phyloP scores from a whole-genome alignment of 2,329 filamentous ascomycete species.

The Trichoderma asperellum region DNA sequence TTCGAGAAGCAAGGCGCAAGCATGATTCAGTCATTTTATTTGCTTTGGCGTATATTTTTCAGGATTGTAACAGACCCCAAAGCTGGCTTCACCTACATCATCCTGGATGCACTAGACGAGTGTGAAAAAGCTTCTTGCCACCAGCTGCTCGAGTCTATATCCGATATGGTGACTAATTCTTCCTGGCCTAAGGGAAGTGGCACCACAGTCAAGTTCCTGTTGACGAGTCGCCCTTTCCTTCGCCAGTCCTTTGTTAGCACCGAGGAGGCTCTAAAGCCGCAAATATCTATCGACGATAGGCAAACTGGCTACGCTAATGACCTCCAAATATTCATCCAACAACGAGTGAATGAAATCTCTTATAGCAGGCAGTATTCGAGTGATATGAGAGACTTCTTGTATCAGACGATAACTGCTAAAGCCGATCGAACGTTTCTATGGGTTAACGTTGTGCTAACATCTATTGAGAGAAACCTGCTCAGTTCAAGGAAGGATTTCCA shows the following conservation, averaged over 20 bases:
- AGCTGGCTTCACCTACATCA: constrained; percentile 37
- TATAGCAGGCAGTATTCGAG: constrained; percentile 33
- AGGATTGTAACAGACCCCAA: constrained; percentile 39
- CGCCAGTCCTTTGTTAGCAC: constrained; percentile 25
- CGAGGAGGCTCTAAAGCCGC: constrained; percentile 11
- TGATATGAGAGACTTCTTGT: constrained; percentile 29
- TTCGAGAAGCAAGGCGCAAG: constrained; percentile 40
- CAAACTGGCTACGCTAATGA: constrained; percentile 36
- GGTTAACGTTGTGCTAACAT: constrained; percentile 43
- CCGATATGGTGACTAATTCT: constrained; percentile 31
- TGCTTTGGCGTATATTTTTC: constrained; percentile 43
- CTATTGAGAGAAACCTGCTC: constrained; percentile 38
- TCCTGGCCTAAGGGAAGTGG: constrained; percentile 23
- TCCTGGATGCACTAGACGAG: constrained; percentile 47
- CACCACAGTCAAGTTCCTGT: constrained; percentile 36
- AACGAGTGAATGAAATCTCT: constrained; percentile 40
- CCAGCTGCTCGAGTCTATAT: constrained; percentile 36
- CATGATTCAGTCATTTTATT: constrained; percentile 41
- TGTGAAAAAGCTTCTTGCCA: constrained; percentile 39
- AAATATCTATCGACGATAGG: constrained; percentile 34
- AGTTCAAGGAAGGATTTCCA: constrained; percentile 36
- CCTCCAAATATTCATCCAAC: constrained; percentile 40
- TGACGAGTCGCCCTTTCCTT: constrained; percentile 40
- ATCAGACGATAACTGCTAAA: constrained; percentile 38
- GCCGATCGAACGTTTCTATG: constrained; percentile 46